Evolutionary conservation across 768 basidiomycete genomes (phyloP).

Genomic region (Rhizopogon salebrosus): DNA sequence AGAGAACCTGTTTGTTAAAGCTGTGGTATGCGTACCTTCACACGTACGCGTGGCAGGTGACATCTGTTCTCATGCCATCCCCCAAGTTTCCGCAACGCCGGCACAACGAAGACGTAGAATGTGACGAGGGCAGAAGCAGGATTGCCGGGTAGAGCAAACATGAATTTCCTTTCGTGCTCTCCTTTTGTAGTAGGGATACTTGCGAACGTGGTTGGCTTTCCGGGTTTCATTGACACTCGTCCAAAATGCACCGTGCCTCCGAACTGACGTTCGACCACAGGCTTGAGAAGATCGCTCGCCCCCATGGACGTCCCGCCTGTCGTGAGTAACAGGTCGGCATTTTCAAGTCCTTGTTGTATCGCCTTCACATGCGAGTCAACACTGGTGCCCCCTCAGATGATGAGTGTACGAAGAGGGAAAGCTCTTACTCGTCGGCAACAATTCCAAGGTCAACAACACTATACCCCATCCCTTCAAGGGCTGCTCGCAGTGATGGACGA

Average conservation of each 20-base stretch:
- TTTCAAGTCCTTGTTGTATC: constrained; percentile 50
- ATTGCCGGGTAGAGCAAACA: constrained; percentile 87
- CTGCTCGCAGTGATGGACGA: constrained; percentile 69
- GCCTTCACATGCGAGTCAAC: constrained; percentile 52
- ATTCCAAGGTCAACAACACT: constrained; percentile 78
- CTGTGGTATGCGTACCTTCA: constrained; percentile 43
- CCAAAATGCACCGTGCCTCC: constrained; percentile 81
- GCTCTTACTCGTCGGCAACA: constrained; percentile 61
- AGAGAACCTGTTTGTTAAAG: background rate
- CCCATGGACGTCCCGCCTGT: constrained; percentile 95
- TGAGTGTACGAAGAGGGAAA: background rate
- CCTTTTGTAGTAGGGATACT: constrained; percentile 47
- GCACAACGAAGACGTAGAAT: constrained; percentile 80
- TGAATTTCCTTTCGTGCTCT: constrained; percentile 41
- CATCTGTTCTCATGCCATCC: constrained; percentile 54
- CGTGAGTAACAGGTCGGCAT: constrained; percentile 72
- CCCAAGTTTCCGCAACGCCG: constrained; percentile 67
- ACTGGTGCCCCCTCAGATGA: constrained; percentile 26
- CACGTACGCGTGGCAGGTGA: constrained; percentile 57
- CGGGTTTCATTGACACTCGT: constrained; percentile 75
- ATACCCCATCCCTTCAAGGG: constrained; percentile 69
- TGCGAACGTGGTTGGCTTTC: constrained; percentile 90
- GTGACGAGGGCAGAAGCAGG: constrained; percentile 85
- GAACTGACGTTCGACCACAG: constrained; percentile 78
- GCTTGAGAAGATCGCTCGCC: constrained; percentile 80